Evolutionary conservation across 164 flowering plant species (phyloP), one percentile per base, ranked within the genome.

Genomic region (Aristolochia californica): DNA sequence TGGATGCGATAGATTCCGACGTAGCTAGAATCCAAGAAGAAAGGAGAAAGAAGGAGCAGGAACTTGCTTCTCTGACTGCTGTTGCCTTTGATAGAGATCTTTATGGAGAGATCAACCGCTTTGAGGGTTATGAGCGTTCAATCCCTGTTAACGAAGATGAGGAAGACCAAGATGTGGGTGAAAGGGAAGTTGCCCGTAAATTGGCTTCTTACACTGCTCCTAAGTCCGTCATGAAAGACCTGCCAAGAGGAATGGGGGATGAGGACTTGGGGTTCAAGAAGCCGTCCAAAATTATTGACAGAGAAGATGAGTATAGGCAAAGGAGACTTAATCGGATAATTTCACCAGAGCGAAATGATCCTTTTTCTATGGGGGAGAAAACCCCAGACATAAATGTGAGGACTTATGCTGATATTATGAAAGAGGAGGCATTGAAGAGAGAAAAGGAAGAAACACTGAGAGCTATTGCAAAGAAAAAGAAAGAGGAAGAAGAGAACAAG

Each of bases 321-420:
- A 57, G 88, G 75, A 74, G 99, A 72, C 72, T 93, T 57, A 78
- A 78, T 51, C 71, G 81, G 63, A 70, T 84, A 2, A 74, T 94
- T 22, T 90, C 97, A 0, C 99, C 97, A 0, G 99, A 87, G 23
- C 62, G 99, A 58, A 75, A 81, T 50, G 99, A 94, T 70, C 85
- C 99, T 0, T 90, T 90, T 68, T 85, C 89, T 0, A 72, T 72
- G 48, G 90, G 88, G 53, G 99, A 94, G 74, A 84, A 80, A 78
- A 94, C 95, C 0, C 99, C 97, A 0, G 95, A 88, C 62, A 74
- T 69, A 0, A 66, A 75, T 3, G 79, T 73, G 64, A 80, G 97
- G 84, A 85, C 90, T n/a, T 93, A 87, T 68, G 80, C 77, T 2
- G 97, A 93, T 55, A 80, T 84, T 12, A 93, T 93, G 97, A 80